Conservation (phyloP, 202 grass and related monocot genomes). For the Saccharum hybrid region DNA sequence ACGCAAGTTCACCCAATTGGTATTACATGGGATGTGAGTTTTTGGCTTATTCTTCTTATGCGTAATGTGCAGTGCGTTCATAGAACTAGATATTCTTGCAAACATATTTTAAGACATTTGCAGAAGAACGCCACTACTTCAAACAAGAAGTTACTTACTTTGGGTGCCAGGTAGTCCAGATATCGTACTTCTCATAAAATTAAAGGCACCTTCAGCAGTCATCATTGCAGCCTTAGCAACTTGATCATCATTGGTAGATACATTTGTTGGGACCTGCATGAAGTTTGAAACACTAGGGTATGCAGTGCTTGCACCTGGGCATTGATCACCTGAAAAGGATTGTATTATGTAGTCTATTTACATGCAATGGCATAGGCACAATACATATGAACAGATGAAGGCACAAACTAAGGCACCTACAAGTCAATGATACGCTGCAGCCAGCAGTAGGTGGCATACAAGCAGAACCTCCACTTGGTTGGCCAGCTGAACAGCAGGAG, state of each 20-base stretch:
- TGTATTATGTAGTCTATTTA: conserved; percentile 36
- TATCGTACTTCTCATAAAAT: conserved; percentile 57
- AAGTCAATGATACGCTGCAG: conserved; percentile 51
- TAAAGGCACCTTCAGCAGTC: conserved; percentile 59
- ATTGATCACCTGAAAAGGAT: conserved; percentile 69
- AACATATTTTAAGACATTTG: background rate
- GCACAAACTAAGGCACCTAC: conserved; percentile 43
- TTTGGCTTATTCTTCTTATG: background rate
- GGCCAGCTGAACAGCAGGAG: conserved; percentile 53
- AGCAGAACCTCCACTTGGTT: conserved; percentile 46
- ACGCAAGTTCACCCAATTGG: background rate
- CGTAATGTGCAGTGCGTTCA: background rate
- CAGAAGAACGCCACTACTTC: background rate
- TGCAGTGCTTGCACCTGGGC: conserved; percentile 52
- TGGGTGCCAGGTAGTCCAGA: conserved; percentile 32
- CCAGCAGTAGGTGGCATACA: conserved; percentile 41
- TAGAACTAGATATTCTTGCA: conserved; percentile 35
- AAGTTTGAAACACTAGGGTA: conserved; percentile 48
- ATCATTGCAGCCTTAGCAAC: conserved; percentile 60
- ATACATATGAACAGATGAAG: conserved; percentile 29
- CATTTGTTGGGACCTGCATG: conserved; percentile 36
- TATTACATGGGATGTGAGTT: too few species aligned
- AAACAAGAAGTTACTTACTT: conserved; percentile 49
- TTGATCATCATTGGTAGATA: conserved; percentile 46
- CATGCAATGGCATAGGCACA: conserved; percentile 10